Conservation (phyloP, 2,329 filamentous ascomycete genomes). For the Tetracladium maxilliforme region DNA sequence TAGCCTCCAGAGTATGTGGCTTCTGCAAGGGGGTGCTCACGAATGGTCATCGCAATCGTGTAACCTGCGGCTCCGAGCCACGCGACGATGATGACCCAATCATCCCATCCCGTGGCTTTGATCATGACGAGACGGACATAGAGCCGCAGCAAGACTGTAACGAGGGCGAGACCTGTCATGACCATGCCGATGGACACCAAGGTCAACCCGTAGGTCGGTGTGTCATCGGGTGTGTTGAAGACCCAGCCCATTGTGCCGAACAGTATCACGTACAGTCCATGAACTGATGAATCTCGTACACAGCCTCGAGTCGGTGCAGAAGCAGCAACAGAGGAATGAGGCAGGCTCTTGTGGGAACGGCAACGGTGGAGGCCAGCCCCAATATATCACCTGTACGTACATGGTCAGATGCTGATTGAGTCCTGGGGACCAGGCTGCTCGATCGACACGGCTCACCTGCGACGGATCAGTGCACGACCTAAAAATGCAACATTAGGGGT, state of each 20-base stretch:
- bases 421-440: too few species aligned
- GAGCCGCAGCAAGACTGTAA: conserved; percentile 15
- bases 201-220: conserved; percentile 17
- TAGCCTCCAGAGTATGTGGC: conserved; percentile 17
- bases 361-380: too few species aligned
- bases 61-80: conserved; percentile 16
- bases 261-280: too few species aligned
- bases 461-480: too few species aligned
- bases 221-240: conserved; percentile 17
- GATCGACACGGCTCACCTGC: too few species aligned
- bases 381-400: too few species aligned
- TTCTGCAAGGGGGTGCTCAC: conserved; percentile 2
- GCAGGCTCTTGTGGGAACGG: too few species aligned
- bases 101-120: conserved; percentile 18
- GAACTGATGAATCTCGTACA: too few species aligned
- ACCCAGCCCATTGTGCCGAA: conserved; percentile 19
- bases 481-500: too few species aligned
- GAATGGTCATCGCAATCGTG: background rate
- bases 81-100: conserved; percentile 14
- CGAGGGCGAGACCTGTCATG: conserved; percentile 15
- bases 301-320: too few species aligned
- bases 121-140: conserved; percentile 18
- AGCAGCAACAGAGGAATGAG: too few species aligned
- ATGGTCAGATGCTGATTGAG: too few species aligned
- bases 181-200: conserved; percentile 14